A percentile compares a stretch with the other conserved stretches of the same genome.
These are phyloP conservation scores for Ogataea polymorpha DNA, from an alignment of 805 yeast species.

Conservation along the genomic window DNA sequence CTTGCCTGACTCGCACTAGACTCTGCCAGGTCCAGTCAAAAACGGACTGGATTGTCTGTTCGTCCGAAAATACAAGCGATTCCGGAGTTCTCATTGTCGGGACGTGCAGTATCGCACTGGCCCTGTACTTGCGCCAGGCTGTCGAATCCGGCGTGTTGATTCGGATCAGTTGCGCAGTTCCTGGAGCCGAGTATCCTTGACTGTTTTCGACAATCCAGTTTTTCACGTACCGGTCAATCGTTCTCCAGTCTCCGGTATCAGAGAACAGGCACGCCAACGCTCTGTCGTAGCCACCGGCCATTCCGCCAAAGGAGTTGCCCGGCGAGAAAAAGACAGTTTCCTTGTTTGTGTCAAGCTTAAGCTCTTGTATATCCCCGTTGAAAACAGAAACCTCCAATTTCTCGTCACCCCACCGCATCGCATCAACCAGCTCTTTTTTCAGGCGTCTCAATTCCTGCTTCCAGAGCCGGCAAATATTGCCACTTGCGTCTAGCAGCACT, in stretches of 20 bases:
- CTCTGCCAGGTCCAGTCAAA: conserved; percentile 40
- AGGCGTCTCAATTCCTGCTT: conserved; percentile 1
- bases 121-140: conserved; percentile 30
- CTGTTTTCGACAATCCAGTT: conserved; percentile 10
- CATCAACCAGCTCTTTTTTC: neutral
- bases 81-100: conserved; percentile 42
- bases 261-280: conserved; percentile 32
- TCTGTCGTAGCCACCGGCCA: conserved; percentile 52
- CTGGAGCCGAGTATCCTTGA: conserved; percentile 35
- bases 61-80: conserved; percentile 7
- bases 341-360: neutral
- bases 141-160: conserved; percentile 24
- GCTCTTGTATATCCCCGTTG: neutral
- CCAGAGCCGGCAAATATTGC: conserved; percentile 7
- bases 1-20: conserved; percentile 25
- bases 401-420: neutral
- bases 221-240: conserved; percentile 25
- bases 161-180: conserved; percentile 30
- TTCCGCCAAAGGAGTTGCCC: conserved; percentile 47
- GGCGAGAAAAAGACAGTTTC: conserved; percentile 42
- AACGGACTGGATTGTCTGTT: conserved; percentile 21
- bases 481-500: conserved; percentile 12
- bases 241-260: conserved; percentile 14
- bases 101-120: conserved; percentile 34
- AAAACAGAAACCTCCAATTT: neutral